Conservation (phyloP, 257 asterid species). For the Henckelia pumila region DNA sequence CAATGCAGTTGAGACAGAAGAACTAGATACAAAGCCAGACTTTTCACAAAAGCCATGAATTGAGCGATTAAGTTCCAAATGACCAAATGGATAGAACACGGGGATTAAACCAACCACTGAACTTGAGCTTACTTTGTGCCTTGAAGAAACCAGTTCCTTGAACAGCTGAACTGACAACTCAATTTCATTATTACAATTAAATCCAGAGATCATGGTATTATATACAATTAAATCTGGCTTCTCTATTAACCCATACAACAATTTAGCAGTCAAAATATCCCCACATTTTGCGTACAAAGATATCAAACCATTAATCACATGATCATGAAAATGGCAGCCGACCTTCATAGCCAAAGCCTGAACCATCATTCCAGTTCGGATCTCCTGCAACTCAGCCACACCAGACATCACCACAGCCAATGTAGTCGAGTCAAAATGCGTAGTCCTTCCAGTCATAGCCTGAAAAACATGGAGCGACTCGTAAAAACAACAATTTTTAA, state of each 20-base stretch:
- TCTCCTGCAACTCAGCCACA: constrained; percentile 69
- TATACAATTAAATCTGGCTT: constrained; percentile 71
- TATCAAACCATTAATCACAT: constrained; percentile 74
- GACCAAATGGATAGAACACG: constrained; percentile 68
- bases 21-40: constrained; percentile 38
- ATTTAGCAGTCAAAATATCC: constrained; percentile 50
- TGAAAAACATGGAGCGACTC: constrained; percentile 24
- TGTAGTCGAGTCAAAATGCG: constrained; percentile 57
- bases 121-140: constrained; percentile 53
- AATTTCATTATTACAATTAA: constrained; percentile 46
- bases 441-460: constrained; percentile 18
- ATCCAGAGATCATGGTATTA: constrained; percentile 79
- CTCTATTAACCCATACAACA: constrained; percentile 51
- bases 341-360: constrained; percentile 68
- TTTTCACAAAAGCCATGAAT: constrained; percentile 70
- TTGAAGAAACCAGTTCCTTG: constrained; percentile 48
- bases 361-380: constrained; percentile 66
- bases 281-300: constrained; percentile 77
- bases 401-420: constrained; percentile 68
- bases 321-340: constrained; percentile 57
- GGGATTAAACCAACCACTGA: constrained; percentile 79
- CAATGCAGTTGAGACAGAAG: constrained; percentile 76
- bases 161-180: constrained; percentile 54
- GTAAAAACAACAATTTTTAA: constrained; percentile 53
- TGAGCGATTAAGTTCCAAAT: constrained; percentile 44